Evolutionary conservation across 2,329 filamentous ascomycete species (phyloP).

Genomic region (Cercospora beticola): DNA sequence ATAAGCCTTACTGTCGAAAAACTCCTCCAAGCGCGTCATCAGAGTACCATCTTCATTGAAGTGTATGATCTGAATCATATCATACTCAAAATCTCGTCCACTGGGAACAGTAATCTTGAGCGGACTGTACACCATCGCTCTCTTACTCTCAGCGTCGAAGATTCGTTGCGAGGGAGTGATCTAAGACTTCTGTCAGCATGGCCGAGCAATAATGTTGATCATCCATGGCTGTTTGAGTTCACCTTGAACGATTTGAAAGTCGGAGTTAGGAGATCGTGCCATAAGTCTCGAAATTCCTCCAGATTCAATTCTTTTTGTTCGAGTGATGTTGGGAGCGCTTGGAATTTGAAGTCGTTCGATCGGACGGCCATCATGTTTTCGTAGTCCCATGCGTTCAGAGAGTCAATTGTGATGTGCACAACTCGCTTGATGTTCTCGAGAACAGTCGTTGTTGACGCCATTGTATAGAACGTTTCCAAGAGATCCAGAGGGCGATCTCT

Average conservation of each 20-base stretch:
- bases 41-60: neutral
- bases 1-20: conserved; percentile 7
- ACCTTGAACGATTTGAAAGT: conserved; percentile 4
- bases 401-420: neutral
- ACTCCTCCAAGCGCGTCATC: conserved; percentile 2
- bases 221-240: no score
- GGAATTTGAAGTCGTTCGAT: neutral
- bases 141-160: neutral
- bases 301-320: neutral
- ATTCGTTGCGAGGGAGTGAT: neutral
- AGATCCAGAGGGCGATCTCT: neutral
- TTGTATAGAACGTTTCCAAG: neutral
- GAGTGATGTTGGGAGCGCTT: neutral
- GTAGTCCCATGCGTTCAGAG: conserved; percentile 1
- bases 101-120: neutral
- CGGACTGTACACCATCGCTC: neutral
- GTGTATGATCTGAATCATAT: conserved; percentile 4
- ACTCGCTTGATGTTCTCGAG: conserved; percentile 1
- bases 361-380: neutral
- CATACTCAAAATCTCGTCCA: neutral
- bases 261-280: conserved; percentile 1
- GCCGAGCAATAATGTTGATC: neutral
- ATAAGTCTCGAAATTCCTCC: neutral
- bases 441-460: neutral
- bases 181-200: neutral